These are phyloP conservation scores for Dioscorea alata DNA, from an alignment of 106 monocot species.

Conservation along the genomic window DNA sequence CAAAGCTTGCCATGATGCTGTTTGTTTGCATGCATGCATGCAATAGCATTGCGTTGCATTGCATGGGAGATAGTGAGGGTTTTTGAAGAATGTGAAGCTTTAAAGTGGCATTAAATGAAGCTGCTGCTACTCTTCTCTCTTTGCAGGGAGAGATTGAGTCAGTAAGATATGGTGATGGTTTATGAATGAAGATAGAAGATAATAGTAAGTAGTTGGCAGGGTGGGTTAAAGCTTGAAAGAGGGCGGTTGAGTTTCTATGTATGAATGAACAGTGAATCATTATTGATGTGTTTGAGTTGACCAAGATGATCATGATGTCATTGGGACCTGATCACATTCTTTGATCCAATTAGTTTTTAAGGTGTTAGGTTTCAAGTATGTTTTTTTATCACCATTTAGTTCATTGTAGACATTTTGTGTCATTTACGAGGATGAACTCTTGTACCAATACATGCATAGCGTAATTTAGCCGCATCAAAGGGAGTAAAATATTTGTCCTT, in stretches of 20 bases:
- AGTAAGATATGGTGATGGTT: background rate
- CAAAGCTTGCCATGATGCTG: background rate
- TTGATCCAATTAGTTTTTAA: too few species aligned
- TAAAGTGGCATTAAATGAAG: background rate
- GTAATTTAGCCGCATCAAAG: too few species aligned
- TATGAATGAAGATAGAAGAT: too few species aligned
- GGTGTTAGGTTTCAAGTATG: too few species aligned
- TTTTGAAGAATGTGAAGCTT: background rate
- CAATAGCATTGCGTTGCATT: background rate
- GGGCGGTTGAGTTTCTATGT: background rate
- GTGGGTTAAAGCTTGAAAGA: background rate
- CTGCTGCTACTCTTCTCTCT: background rate
- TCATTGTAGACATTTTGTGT: too few species aligned
- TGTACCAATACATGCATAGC: too few species aligned
- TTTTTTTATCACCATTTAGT: too few species aligned
- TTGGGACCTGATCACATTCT: too few species aligned
- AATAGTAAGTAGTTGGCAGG: background rate
- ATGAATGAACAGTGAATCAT: background rate
- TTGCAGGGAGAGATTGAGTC: background rate
- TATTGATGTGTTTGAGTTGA: background rate
- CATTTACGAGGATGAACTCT: too few species aligned
- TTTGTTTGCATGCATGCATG: background rate
- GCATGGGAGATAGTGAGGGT: background rate
- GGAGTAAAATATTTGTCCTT: too few species aligned
- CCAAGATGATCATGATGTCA: too few species aligned